These are phyloP conservation scores for Neocucurbitaria cava DNA, from an alignment of 2,329 filamentous ascomycete genomes.

Conservation along the genomic window DNA sequence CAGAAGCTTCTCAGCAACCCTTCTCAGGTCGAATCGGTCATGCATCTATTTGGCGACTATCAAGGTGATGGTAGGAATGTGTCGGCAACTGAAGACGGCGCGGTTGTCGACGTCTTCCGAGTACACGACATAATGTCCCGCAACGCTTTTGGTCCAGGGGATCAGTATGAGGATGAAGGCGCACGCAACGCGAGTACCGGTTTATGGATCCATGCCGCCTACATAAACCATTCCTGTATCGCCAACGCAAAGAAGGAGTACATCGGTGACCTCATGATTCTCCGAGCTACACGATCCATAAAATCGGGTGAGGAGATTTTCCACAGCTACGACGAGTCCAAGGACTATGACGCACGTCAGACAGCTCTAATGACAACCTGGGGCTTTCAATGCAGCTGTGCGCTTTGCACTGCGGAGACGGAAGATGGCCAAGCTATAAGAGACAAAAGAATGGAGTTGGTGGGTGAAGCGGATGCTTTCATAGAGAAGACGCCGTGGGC, in stretches of 20 bases:
- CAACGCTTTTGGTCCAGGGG: conserved; percentile 55
- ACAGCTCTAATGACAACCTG: conserved; percentile 41
- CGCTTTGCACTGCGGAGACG: conserved; percentile 48
- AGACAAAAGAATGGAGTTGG: conserved; percentile 32
- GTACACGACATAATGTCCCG: conserved; percentile 53
- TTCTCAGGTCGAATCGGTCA: conserved; percentile 39
- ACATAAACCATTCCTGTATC: conserved; percentile 56
- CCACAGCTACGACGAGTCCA: conserved; percentile 34
- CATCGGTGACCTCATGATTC: conserved; percentile 48
- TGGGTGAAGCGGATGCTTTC: conserved; percentile 32
- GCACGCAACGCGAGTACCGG: conserved; percentile 40
- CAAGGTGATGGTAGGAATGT: conserved; percentile 48
- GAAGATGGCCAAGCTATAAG: conserved; percentile 27
- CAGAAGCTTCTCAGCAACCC: conserved; percentile 59
- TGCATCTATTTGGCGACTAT: conserved; percentile 45
- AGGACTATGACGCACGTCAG: conserved; percentile 46
- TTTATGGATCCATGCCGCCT: conserved; percentile 51
- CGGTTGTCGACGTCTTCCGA: conserved; percentile 59
- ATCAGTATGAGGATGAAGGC: conserved; percentile 32
- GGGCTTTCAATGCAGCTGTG: conserved; percentile 53
- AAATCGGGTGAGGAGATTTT: conserved; percentile 31
- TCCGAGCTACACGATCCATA: conserved; percentile 50
- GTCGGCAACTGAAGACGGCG: conserved; percentile 44
- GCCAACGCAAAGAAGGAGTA: conserved; percentile 51
- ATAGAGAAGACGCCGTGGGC: conserved; percentile 35